Conservation (phyloP, 208 protist genomes). For the Wallacemonas rigidus region DNA sequence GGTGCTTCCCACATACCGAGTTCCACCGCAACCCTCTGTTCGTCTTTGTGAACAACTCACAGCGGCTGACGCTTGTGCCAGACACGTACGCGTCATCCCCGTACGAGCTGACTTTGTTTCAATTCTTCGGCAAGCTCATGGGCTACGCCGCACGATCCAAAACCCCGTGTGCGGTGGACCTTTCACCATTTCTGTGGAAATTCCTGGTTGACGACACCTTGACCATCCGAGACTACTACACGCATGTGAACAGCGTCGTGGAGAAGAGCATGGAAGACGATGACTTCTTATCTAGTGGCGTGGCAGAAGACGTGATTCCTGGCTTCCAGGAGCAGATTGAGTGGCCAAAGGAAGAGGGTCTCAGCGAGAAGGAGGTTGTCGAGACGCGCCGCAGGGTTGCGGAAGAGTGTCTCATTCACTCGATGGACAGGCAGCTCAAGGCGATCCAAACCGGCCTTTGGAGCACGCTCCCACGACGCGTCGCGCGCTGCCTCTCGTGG, state of each 20-base stretch:
- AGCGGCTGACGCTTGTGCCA: constrained; percentile 83
- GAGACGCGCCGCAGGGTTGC: constrained; percentile 58
- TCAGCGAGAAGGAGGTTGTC: constrained; percentile 28
- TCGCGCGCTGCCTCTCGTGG: constrained; percentile 89
- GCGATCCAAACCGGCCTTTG: constrained; percentile 83
- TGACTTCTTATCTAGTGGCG: constrained; percentile 76
- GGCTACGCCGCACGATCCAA: constrained; percentile 71
- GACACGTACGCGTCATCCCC: constrained; percentile 69
- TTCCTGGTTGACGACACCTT: constrained; percentile 88
- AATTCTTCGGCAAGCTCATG: constrained; percentile 92
- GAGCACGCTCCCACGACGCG: constrained; percentile 72
- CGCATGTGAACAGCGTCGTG: constrained; percentile 86
- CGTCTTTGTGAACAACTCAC: constrained; percentile 82
- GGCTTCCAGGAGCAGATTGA: constrained; percentile 56
- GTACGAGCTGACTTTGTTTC: constrained; percentile 81
- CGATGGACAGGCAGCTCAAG: constrained; percentile 84
- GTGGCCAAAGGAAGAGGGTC: constrained; percentile 31
- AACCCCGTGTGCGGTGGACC: constrained; percentile 81
- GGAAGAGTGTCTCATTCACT: constrained; percentile 85
- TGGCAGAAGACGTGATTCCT: constrained; percentile 86
- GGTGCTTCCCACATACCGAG: constrained; percentile 81
- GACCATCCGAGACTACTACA: constrained; percentile 85
- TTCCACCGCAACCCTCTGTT: constrained; percentile 89
- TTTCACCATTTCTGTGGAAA: constrained; percentile 92
- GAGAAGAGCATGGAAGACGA: constrained; percentile 77